These are phyloP conservation scores for Nitzschia sp. DNA, from an alignment of 108 stramenopile species.

Conservation along the genomic window DNA sequence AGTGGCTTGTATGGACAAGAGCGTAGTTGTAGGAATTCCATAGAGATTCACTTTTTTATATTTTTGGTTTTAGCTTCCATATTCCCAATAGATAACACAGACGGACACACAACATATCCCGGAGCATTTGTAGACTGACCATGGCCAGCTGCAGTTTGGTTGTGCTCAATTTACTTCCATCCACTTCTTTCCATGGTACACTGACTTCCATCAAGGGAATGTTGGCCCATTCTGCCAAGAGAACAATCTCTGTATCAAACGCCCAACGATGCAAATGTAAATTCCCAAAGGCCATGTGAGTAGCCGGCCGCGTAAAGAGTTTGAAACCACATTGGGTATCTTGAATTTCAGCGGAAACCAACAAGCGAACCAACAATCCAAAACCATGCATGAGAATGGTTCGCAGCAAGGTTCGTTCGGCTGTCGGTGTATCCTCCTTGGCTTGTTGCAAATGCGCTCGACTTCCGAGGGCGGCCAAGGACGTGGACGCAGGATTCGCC, in stretches of 20 bases:
- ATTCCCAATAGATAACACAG: constrained; percentile 70
- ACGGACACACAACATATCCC: constrained; percentile 86
- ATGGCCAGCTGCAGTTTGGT: constrained; percentile 54
- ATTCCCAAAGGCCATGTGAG: constrained; percentile 48
- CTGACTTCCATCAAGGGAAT: constrained; percentile 62
- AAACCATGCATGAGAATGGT: constrained; percentile 75
- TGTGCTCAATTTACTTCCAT: constrained; percentile 76
- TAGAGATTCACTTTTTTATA: too few species aligned
- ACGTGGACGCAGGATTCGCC: neutral
- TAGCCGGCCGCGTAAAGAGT: constrained; percentile 56
- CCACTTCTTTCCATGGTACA: constrained; percentile 82
- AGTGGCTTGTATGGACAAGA: too few species aligned
- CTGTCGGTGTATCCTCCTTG: constrained; percentile 6
- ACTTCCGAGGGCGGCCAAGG: constrained; percentile 69
- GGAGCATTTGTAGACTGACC: constrained; percentile 69
- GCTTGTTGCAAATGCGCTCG: constrained; percentile 69
- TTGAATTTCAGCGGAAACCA: constrained; percentile 53
- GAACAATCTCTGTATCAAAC: constrained; percentile 79
- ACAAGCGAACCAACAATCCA: constrained; percentile 67
- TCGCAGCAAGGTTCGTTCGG: constrained; percentile 60
- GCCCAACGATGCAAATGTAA: constrained; percentile 81
- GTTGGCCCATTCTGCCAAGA: constrained; percentile 43
- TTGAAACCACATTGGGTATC: constrained; percentile 91
- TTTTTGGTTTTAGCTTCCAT: constrained; percentile 42
- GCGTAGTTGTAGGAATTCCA: too few species aligned